Percentiles rank a stretch among this genome's conserved stretches.
These are phyloP conservation scores for Cercospora zeina DNA, from an alignment of 2,329 filamentous ascomycete genomes.

Conservation along the genomic window DNA sequence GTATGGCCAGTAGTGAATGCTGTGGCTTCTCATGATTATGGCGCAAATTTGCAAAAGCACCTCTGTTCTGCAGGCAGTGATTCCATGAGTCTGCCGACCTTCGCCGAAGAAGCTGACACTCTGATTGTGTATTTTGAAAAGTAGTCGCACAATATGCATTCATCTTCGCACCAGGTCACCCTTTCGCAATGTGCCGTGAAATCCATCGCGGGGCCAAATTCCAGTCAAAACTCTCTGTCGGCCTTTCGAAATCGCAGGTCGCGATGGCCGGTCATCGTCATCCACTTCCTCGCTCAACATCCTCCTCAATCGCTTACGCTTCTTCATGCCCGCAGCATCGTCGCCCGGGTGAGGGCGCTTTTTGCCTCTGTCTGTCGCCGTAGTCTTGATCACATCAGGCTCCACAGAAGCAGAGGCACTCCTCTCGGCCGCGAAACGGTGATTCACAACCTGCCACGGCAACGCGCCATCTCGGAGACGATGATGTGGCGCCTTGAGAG, in stretches of 20 bases:
- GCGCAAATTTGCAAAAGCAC: neutral
- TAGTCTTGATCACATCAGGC: neutral
- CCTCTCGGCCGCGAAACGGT: neutral
- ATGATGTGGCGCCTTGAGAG: slow-evolving; percentile 2
- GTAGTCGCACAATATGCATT: neutral
- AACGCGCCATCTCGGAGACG: slow-evolving; percentile 5
- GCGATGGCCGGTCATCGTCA: neutral
- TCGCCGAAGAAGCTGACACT: too few species aligned
- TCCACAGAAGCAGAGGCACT: neutral
- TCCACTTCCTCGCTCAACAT: neutral
- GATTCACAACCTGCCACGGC: slow-evolving; percentile 8
- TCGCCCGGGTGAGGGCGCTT: slow-evolving; percentile 11
- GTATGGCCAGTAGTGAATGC: neutral
- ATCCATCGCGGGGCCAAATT: slow-evolving; percentile 10
- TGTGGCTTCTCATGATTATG: neutral
- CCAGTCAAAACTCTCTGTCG: slow-evolving; percentile 12
- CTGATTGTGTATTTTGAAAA: neutral
- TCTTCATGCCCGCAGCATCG: neutral
- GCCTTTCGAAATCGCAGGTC: neutral
- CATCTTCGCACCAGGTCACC: slow-evolving; percentile 7
- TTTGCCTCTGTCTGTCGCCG: slow-evolving; percentile 5
- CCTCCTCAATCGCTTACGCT: slow-evolving; percentile 1
- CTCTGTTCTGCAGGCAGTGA: neutral
- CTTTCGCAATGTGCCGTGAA: neutral
- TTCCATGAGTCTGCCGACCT: neutral